These are phyloP conservation scores for Wallacemonas sp. DNA, from an alignment of 208 protist species.

Conservation along the genomic window DNA sequence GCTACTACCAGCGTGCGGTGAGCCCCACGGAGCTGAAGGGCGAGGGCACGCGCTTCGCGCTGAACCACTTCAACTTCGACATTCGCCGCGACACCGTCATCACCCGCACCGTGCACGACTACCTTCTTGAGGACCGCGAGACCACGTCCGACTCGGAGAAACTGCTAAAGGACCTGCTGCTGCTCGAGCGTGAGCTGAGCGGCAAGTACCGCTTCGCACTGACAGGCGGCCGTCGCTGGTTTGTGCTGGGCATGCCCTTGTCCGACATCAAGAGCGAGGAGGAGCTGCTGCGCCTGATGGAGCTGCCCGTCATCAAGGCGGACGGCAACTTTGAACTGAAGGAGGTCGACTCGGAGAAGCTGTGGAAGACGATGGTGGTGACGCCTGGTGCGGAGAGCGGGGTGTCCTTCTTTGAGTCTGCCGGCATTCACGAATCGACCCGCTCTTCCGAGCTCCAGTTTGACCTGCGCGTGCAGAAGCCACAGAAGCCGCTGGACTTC, in stretches of 20 bases:
- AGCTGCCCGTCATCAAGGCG: conserved; percentile 67
- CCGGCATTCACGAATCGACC: conserved; percentile 34
- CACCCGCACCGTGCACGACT: conserved; percentile 61
- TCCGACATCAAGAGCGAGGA: conserved; percentile 76
- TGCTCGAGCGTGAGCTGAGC: conserved; percentile 79
- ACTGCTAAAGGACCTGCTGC: conserved; percentile 76
- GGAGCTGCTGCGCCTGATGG: conserved; percentile 76
- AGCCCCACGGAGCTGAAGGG: conserved; percentile 67
- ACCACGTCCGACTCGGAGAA: conserved; percentile 77
- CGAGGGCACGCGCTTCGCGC: conserved; percentile 76
- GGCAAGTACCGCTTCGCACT: conserved; percentile 78
- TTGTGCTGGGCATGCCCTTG: conserved; percentile 71
- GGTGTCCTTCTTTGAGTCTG: conserved; percentile 58
- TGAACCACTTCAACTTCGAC: conserved; percentile 92
- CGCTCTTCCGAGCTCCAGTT: conserved; percentile 37
- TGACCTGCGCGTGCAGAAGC: conserved; percentile 79
- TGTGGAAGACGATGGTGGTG: conserved; percentile 80
- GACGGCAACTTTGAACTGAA: conserved; percentile 72
- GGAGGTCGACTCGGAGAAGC: conserved; percentile 48
- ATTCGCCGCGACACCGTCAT: conserved; percentile 84
- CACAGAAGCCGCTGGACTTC: conserved; percentile 54
- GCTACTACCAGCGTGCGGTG: conserved; percentile 78
- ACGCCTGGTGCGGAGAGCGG: conserved; percentile 48
- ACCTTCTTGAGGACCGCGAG: conserved; percentile 36
- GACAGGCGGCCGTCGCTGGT: conserved; percentile 72